Evolutionary conservation across 2,329 filamentous ascomycete genomes (phyloP).

Genomic region (Colletotrichum sp.): DNA sequence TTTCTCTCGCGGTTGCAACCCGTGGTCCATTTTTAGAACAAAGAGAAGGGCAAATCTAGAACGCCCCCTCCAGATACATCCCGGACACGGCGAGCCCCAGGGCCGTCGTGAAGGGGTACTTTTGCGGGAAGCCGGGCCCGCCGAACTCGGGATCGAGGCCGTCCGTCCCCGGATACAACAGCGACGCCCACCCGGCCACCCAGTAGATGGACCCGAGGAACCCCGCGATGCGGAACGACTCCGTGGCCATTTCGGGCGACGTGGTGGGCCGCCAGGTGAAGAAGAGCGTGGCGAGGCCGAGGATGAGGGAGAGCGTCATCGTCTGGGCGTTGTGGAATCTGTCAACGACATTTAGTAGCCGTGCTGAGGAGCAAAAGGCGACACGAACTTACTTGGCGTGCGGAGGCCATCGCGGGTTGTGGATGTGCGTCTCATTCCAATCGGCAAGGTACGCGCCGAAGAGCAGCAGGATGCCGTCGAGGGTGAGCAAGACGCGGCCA

Average conservation of each 20-base stretch:
- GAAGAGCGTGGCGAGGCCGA: conserved; percentile 43
- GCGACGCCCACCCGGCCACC: conserved; percentile 40
- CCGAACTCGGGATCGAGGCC: conserved; percentile 49
- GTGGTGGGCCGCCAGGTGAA: conserved; percentile 38
- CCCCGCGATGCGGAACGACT: conserved; percentile 36
- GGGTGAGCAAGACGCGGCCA: conserved; percentile 44
- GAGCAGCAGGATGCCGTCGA: conserved; percentile 40
- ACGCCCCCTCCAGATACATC: conserved; percentile 5
- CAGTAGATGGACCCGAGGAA: conserved; percentile 46
- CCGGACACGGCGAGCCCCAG: conserved; percentile 8
- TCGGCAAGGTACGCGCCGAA: conserved; percentile 42
- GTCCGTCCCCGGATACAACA: conserved; percentile 40
- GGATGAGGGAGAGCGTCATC: conserved; percentile 41
- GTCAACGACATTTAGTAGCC: neutral
- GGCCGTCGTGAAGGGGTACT: conserved; percentile 9
- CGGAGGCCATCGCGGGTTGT: conserved; percentile 49
- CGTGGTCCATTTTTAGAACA: neutral
- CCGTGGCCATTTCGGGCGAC: conserved; percentile 27
- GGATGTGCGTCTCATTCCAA: conserved; percentile 44
- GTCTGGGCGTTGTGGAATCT: conserved; percentile 49
- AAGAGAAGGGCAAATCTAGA: neutral
- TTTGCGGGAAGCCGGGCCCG: conserved; percentile 46
- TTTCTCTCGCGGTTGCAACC: neutral
- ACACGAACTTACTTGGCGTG: conserved; percentile 44
- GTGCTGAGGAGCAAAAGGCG: neutral